Conservation (phyloP, 1,139 yeast species). For the Kurtzmaniella quercitrusa region DNA sequence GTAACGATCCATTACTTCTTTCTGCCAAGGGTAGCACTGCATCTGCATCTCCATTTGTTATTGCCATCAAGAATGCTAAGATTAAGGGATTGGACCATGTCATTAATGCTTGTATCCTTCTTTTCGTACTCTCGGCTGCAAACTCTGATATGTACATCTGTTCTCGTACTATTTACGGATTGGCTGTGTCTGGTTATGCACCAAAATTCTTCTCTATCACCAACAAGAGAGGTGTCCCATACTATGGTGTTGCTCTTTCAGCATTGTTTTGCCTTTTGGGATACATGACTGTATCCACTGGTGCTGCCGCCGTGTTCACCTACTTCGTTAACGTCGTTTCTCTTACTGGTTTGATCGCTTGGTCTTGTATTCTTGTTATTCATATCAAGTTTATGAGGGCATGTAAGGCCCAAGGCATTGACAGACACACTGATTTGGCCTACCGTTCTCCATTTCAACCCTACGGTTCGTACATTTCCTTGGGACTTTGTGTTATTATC, state of each 20-base stretch:
- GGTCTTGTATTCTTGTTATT: constrained; percentile 62
- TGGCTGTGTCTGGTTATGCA: constrained; percentile 44
- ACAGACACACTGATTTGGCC: constrained; percentile 28
- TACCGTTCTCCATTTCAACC: constrained; percentile 68
- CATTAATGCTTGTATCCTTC: constrained; percentile 41
- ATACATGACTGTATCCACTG: constrained; percentile 55
- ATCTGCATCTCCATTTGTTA: constrained; percentile 72
- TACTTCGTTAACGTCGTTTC: constrained; percentile 74
- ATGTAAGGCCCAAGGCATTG: constrained; percentile 59
- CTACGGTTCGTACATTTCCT: constrained; percentile 56
- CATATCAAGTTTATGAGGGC: constrained; percentile 65
- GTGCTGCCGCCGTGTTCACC: constrained; percentile 51
- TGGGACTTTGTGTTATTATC: constrained; percentile 50
- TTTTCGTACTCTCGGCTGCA: constrained; percentile 45
- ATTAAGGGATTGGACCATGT: constrained; percentile 42
- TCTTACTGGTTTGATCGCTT: constrained; percentile 66
- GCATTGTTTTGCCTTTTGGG: constrained; percentile 53
- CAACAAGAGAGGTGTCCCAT: constrained; percentile 36
- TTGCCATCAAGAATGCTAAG: constrained; percentile 43
- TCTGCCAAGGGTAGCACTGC: constrained; percentile 44
- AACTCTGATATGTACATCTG: constrained; percentile 48
- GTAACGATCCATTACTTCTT: constrained; percentile 51
- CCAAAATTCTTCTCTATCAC: constrained; percentile 37
- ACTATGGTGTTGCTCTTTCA: constrained; percentile 32
- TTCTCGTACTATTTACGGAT: constrained; percentile 42